These are phyloP conservation scores for Colletotrichum limetticola DNA, from an alignment of 2,329 filamentous ascomycete species.

Conservation along the genomic window DNA sequence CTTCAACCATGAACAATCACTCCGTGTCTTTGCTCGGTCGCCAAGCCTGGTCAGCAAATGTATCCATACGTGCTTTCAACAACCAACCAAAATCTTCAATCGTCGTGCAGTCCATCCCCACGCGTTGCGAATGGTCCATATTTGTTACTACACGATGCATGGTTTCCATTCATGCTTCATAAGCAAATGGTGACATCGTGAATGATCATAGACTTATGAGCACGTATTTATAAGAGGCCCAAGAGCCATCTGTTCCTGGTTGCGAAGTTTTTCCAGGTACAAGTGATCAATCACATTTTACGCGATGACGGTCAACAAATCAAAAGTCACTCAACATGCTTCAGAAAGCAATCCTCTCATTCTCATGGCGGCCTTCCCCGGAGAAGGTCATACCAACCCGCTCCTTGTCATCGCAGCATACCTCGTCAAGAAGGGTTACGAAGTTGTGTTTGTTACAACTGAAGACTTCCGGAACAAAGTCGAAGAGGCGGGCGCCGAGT, in stretches of 20 bases:
- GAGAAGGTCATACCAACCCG: conserved; percentile 38
- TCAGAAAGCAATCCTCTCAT: conserved; percentile 34
- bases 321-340: no score
- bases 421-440: conserved; percentile 48
- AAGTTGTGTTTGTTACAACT: conserved; percentile 49
- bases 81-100: not conserved
- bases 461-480: conserved; percentile 43
- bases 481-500: conserved; percentile 47
- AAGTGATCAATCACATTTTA: no score
- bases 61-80: not conserved
- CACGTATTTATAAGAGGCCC: not conserved
- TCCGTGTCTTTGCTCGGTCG: not conserved
- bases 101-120: not conserved
- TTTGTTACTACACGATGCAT: not conserved
- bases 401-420: conserved; percentile 43
- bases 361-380: conserved; percentile 37
- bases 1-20: not conserved
- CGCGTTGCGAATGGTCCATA: not conserved
- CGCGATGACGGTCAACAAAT: conserved; percentile 2
- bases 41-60: not conserved
- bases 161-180: not conserved
- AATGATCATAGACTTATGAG: no score
- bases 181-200: not conserved
- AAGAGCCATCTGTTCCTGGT: not conserved
- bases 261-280: no score